phyloP scores from a whole-genome alignment of 1,284 basidiomycete species.

The Schizophyllum amplum region DNA sequence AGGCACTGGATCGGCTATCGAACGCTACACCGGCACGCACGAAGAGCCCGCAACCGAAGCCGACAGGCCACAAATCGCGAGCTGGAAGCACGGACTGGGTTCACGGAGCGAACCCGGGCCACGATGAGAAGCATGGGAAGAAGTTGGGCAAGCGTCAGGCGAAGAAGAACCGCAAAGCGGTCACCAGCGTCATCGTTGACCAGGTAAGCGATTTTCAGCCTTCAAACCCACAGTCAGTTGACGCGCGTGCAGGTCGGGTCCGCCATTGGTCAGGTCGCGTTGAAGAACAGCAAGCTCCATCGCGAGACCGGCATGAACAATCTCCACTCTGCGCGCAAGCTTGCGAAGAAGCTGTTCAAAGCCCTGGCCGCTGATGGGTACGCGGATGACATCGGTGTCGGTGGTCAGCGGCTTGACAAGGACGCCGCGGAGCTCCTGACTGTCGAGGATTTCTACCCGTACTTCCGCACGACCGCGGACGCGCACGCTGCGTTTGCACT shows the following conservation, averaged over 20 bases:
- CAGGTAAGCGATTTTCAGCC: constrained; percentile 31
- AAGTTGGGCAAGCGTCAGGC: constrained; percentile 14
- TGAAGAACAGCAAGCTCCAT: constrained; percentile 60
- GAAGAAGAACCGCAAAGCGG: constrained; percentile 32
- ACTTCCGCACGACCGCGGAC: constrained; percentile 65
- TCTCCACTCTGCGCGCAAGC: constrained; percentile 59
- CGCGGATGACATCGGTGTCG: neutral
- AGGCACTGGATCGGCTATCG: constrained; percentile 60
- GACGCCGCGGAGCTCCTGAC: neutral
- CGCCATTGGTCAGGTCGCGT: constrained; percentile 62
- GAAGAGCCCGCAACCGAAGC: constrained; percentile 21
- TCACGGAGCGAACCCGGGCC: constrained; percentile 15
- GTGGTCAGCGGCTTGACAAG: neutral
- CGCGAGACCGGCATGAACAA: constrained; percentile 46
- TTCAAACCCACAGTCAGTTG: too few relatives aligned
- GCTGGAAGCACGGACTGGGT: constrained; percentile 9
- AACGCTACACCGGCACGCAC: constrained; percentile 40
- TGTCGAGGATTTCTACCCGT: constrained; percentile 60
- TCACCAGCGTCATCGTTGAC: constrained; percentile 62
- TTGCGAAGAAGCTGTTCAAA: constrained; percentile 71
- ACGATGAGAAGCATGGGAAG: constrained; percentile 14
- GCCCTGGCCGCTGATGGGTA: constrained; percentile 40
- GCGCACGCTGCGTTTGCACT: constrained; percentile 68
- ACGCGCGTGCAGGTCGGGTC: constrained; percentile 35
- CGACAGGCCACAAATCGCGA: constrained; percentile 12